Conservation (phyloP, 2,329 filamentous ascomycete genomes). For the Sclerotinia spermophila region DNA sequence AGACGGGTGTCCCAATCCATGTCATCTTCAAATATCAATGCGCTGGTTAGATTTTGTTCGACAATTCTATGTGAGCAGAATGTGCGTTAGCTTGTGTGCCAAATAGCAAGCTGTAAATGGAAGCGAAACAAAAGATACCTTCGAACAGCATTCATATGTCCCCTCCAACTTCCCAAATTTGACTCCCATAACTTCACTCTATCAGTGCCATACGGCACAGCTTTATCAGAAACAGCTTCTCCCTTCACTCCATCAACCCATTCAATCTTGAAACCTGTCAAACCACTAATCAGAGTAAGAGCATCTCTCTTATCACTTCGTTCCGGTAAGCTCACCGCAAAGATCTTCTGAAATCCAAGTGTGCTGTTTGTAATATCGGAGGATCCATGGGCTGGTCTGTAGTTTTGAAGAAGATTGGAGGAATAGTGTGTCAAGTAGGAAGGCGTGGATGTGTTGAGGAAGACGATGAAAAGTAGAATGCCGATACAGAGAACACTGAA, state of each 20-base stretch:
- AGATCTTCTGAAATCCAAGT: constrained; percentile 42
- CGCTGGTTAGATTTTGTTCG: constrained; percentile 38
- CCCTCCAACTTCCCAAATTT: constrained; percentile 43
- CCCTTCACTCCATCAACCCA: constrained; percentile 45
- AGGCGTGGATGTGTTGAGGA: constrained; percentile 15
- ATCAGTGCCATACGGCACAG: constrained; percentile 36
- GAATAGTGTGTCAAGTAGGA: constrained; percentile 11
- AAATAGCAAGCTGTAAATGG: accelerated
- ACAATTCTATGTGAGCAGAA: constrained; percentile 27
- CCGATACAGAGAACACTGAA: not conserved
- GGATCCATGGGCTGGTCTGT: not conserved
- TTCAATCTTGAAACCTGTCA: constrained; percentile 44
- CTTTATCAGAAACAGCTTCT: constrained; percentile 42
- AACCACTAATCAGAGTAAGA: constrained; percentile 42
- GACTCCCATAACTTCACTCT: constrained; percentile 25
- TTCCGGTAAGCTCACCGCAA: constrained; percentile 46
- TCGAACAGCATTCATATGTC: constrained; percentile 41
- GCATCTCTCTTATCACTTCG: constrained; percentile 50
- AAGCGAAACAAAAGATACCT: constrained; percentile 8
- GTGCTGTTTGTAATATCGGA: not conserved
- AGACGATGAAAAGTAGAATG: constrained; percentile 13
- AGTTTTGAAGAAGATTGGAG: constrained; percentile 3
- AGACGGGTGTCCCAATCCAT: constrained; percentile 45
- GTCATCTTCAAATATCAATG: constrained; percentile 45
- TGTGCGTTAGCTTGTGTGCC: not conserved